Percentiles rank a stretch among this genome's conserved stretches.
Evolutionary conservation across 192 early-diverging fungal species (phyloP).

Genomic region (Podila horticola): DNA sequence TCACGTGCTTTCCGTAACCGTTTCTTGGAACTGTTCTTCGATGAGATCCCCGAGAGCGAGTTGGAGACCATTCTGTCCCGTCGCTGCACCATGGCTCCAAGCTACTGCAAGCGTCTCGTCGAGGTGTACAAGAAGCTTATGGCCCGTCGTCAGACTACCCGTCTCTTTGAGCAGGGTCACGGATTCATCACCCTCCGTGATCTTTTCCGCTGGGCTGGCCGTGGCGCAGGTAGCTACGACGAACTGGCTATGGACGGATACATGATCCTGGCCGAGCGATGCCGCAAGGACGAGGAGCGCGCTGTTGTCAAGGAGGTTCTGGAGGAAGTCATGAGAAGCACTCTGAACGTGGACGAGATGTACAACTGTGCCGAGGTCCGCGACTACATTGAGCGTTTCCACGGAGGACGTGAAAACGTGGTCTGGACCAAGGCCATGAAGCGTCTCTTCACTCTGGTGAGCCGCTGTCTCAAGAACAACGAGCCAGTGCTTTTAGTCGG

Average conservation of each 20-base stretch:
- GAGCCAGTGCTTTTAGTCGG: slow-evolving; percentile 97
- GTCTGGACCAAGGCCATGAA: slow-evolving; percentile 98
- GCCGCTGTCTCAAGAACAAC: slow-evolving; percentile 77
- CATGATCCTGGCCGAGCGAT: slow-evolving; percentile 94
- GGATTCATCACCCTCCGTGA: slow-evolving; percentile 97
- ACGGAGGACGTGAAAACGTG: slow-evolving; percentile 56
- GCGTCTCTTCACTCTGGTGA: slow-evolving; percentile 86
- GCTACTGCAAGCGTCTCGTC: slow-evolving; percentile 87
- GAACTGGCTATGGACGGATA: slow-evolving; percentile 94
- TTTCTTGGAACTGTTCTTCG: slow-evolving; percentile 97
- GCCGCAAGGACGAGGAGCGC: slow-evolving; percentile 85
- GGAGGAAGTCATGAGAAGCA: slow-evolving; percentile 83
- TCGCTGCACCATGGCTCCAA: slow-evolving; percentile 88
- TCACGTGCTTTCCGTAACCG: slow-evolving; percentile 97
- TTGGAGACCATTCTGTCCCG: slow-evolving; percentile 89
- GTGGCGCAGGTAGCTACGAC: slow-evolving; percentile 78
- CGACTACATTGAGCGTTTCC: slow-evolving; percentile 63
- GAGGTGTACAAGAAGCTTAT: slow-evolving; percentile 86
- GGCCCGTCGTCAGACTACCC: slow-evolving; percentile 74
- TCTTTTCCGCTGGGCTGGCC: slow-evolving; percentile 96
- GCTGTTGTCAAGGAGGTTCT: slow-evolving; percentile 82
- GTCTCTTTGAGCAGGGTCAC: slow-evolving; percentile 95
- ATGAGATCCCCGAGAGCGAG: slow-evolving; percentile 94
- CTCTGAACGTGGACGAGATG: slow-evolving; percentile 66
- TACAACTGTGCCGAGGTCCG: slow-evolving; percentile 67